Conservation (phyloP, 129 eudicot species). For the Flaveria robusta region DNA sequence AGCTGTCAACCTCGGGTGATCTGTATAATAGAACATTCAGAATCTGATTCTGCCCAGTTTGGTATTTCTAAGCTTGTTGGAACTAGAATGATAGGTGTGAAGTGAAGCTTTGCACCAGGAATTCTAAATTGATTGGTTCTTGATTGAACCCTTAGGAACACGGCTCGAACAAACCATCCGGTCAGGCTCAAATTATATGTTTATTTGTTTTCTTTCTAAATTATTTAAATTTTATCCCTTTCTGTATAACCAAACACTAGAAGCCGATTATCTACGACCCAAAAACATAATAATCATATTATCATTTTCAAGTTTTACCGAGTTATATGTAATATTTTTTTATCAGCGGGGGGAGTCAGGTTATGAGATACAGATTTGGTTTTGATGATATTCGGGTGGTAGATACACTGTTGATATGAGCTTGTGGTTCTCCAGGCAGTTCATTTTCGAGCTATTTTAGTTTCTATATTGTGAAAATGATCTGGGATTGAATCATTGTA, state of each 20-base stretch:
- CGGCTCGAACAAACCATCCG: constrained; percentile 21
- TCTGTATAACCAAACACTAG: not conserved
- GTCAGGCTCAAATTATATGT: not conserved
- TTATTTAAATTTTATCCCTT: not conserved
- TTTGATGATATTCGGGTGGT: constrained; percentile 2
- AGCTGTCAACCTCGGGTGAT: constrained; percentile 66
- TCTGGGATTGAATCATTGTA: constrained; percentile 8
- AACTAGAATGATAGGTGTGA: constrained; percentile 13
- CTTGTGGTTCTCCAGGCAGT: constrained; percentile 2
- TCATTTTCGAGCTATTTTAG: constrained; percentile 17
- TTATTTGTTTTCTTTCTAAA: not conserved
- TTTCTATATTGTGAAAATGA: constrained; percentile 11
- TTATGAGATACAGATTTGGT: constrained; percentile 18
- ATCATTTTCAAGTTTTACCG: not conserved
- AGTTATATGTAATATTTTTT: not conserved
- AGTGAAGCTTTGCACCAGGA: constrained; percentile 26
- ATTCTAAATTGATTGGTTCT: constrained; percentile 14
- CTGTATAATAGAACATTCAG: constrained; percentile 68
- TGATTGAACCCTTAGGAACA: constrained; percentile 22
- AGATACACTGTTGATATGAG: not conserved
- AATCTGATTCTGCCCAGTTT: constrained; percentile 44
- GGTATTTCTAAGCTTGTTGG: constrained; percentile 28
- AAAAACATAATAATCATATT: not conserved
- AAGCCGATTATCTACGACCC: not conserved
- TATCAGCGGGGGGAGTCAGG: constrained; percentile 23